Evolutionary conservation across 2,329 filamentous ascomycete genomes (phyloP).

Genomic region (Meredithiella fracta): DNA sequence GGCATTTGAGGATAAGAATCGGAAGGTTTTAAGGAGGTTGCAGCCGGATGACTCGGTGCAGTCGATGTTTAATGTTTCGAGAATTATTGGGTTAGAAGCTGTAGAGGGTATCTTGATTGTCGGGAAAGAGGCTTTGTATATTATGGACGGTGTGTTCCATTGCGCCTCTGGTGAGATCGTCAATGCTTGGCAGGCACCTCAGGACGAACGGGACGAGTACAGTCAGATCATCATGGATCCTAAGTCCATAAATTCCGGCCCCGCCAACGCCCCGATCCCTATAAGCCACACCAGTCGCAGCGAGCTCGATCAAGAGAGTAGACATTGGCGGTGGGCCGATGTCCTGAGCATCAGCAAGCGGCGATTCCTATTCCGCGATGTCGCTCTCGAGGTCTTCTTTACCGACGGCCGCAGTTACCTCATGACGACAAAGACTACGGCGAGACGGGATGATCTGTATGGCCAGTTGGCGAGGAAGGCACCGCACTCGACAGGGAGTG

Average conservation of each 20-base stretch:
- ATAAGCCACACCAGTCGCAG: neutral
- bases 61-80: slow-evolving; percentile 85
- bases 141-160: slow-evolving; percentile 94
- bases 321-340: slow-evolving; percentile 87
- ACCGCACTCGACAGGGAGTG: slow-evolving; percentile 56
- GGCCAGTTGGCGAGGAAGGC: slow-evolving; percentile 60
- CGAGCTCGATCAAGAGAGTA: slow-evolving; percentile 55
- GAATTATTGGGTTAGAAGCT: slow-evolving; percentile 83
- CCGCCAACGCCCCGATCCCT: neutral
- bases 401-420: slow-evolving; percentile 92
- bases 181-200: slow-evolving; percentile 83
- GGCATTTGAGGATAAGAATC: slow-evolving; percentile 83
- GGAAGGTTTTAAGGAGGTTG: slow-evolving; percentile 89
- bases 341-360: slow-evolving; percentile 92
- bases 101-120: slow-evolving; percentile 87
- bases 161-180: slow-evolving; percentile 91
- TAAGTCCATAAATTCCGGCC: slow-evolving; percentile 1
- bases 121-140: slow-evolving; percentile 79
- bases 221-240: slow-evolving; percentile 74
- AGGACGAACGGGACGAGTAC: slow-evolving; percentile 86
- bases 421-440: slow-evolving; percentile 62
- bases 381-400: slow-evolving; percentile 95
- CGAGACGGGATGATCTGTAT: slow-evolving; percentile 64
- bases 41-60: slow-evolving; percentile 84
- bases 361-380: slow-evolving; percentile 85